Percentiles rank a stretch among this genome's conserved stretches.
Evolutionary conservation across 2,329 filamentous ascomycete species (phyloP).

Genomic region (Fusarium stilboides): DNA sequence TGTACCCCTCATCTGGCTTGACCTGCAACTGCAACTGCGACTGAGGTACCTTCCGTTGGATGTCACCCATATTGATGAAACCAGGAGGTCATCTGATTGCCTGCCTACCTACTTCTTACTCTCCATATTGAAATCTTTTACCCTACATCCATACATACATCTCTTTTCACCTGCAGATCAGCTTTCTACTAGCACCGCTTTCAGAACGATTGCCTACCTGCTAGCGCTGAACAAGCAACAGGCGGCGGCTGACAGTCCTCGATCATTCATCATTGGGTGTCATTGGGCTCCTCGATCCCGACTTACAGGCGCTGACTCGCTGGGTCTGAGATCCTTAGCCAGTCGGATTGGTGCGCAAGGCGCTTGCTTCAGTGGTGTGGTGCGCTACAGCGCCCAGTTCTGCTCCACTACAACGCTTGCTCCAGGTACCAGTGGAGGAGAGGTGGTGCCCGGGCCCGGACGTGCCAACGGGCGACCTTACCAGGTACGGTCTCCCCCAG

Average conservation of each 20-base stretch:
- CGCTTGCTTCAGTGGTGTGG: slow-evolving; percentile 56
- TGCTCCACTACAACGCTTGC: slow-evolving; percentile 33
- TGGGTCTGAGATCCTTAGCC: slow-evolving; percentile 45
- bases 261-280: slow-evolving; percentile 21
- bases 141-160: not conserved
- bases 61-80: slow-evolving; percentile 29
- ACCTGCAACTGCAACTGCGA: slow-evolving; percentile 7
- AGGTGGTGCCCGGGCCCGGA: slow-evolving; percentile 8
- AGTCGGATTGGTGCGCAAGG: slow-evolving; percentile 55
- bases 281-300: slow-evolving; percentile 36
- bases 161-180: slow-evolving; percentile 24
- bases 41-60: slow-evolving; percentile 10
- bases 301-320: slow-evolving; percentile 54
- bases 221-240: slow-evolving; percentile 37
- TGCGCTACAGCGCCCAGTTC: slow-evolving; percentile 45
- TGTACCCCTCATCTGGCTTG: slow-evolving; percentile 37
- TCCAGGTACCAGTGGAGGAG: slow-evolving; percentile 14
- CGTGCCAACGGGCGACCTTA: slow-evolving; percentile 43
- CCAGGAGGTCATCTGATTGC: slow-evolving; percentile 15
- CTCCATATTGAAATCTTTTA: slow-evolving; percentile 3
- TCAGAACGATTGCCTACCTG: slow-evolving; percentile 16
- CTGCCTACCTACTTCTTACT: not conserved
- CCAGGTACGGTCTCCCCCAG: slow-evolving; percentile 37
- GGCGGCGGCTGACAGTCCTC: slow-evolving; percentile 21
- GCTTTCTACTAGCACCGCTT: slow-evolving; percentile 13